Percentiles rank a stretch among this genome's conserved stretches.
These are phyloP conservation scores for Pseudogymnoascus sp. DNA, from an alignment of 2,329 filamentous ascomycete genomes.

Conservation along the genomic window DNA sequence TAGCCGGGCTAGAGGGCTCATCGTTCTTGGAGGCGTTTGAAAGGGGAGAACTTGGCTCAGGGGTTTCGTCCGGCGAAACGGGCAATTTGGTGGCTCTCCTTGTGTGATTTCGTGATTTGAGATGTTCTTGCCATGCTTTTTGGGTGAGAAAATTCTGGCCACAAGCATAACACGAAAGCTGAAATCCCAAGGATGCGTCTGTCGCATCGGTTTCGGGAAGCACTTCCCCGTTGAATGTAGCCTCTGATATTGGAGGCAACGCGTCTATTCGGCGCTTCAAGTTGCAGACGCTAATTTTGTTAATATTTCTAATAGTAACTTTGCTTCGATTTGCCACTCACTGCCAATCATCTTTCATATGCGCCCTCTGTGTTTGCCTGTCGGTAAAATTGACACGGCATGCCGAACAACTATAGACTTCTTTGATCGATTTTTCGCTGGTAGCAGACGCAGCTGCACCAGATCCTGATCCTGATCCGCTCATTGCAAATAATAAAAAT, in stretches of 20 bases:
- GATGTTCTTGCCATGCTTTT: constrained; percentile 18
- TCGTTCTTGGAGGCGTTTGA: no score
- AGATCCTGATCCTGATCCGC: not conserved
- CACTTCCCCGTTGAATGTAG: not conserved
- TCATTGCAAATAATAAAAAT: not conserved
- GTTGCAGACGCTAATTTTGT: not conserved
- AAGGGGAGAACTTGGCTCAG: not conserved
- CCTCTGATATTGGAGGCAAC: not conserved
- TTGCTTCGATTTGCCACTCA: not conserved
- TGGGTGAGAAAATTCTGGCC: constrained; percentile 1
- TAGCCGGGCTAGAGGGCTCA: not conserved
- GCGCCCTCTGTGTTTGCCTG: not conserved
- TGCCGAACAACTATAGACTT: constrained; percentile 6
- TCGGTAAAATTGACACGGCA: not conserved
- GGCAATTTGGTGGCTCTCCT: constrained; percentile 5
- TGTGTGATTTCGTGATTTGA: constrained; percentile 18
- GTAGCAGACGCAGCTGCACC: not conserved
- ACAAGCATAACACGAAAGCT: not conserved
- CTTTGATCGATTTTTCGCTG: not conserved
- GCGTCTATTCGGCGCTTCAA: constrained; percentile 2
- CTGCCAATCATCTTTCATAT: constrained; percentile 7
- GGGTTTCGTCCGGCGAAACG: not conserved
- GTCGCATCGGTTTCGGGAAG: not conserved
- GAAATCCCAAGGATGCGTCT: not conserved
- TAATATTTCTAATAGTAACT: not conserved